phyloP scores from a whole-genome alignment of 2,329 filamentous ascomycete species.

The Fusarium nisikadoi region DNA sequence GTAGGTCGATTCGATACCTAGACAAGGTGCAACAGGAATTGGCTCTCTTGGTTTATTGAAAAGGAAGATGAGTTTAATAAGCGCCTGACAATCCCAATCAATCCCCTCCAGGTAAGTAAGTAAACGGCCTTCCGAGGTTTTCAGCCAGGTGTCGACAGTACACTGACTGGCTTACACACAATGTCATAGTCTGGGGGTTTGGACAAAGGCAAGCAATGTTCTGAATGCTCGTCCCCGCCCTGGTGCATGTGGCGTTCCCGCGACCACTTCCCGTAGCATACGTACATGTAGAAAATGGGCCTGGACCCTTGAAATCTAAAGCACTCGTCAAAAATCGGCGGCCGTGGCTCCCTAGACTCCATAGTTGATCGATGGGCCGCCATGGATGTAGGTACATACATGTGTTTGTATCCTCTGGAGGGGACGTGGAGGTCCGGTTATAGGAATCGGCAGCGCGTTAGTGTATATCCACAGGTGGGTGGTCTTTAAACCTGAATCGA shows the following conservation, averaged over 20 bases:
- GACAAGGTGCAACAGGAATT: neutral
- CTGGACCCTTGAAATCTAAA: conserved; percentile 34
- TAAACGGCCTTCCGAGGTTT: neutral
- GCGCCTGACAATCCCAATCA: neutral
- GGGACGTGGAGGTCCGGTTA: conserved; percentile 8
- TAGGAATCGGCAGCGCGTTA: conserved; percentile 17
- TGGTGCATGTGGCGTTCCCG: neutral
- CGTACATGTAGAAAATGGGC: conserved; percentile 10
- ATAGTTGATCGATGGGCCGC: neutral
- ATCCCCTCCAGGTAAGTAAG: neutral
- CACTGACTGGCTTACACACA: neutral
- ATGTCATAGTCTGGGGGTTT: neutral
- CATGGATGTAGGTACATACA: neutral
- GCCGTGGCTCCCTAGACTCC: conserved; percentile 21
- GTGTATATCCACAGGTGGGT: neutral
- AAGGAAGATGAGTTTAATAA: neutral
- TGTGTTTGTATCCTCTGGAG: neutral
- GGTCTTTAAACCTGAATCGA: neutral
- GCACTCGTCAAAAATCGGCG: conserved; percentile 17
- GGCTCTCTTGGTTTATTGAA: neutral
- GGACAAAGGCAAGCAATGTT: neutral
- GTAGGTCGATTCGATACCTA: too few species aligned
- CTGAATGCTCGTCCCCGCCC: neutral
- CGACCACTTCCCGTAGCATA: neutral
- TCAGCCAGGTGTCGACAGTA: neutral